Evolutionary conservation across 2,329 filamentous ascomycete species (phyloP), one percentile per base, ranked within the genome.

Genomic region (Elsinoe fawcettii): DNA sequence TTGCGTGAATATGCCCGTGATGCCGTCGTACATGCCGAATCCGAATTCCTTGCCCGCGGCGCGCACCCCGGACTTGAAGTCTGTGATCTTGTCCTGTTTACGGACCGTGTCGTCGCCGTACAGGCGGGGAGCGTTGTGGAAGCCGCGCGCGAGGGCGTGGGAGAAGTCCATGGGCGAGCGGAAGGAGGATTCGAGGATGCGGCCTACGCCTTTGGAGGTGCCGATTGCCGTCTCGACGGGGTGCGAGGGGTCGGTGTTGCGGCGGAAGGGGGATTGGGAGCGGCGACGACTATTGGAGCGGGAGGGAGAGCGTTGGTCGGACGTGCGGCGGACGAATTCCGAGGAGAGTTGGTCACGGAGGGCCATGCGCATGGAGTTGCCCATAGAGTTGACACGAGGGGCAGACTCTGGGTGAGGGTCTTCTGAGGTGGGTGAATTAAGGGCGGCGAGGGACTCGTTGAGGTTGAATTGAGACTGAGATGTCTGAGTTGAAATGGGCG

Each of bases 1-100:
- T 62, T 91, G 88, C 0, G 83, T 90, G 9, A 90, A 78, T 1
- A 93, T 73, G 0, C 88, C 88, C 2, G 87, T 82, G 12, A 91
- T 80, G 1, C 88, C 88, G 65, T 91, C 87, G 65, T 82, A 54
- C 23, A 58, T 43, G 23, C 47, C 56, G 22, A 53, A 58, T 2
- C 47, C 46, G 16, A 54, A 47, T 20, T 43, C 18, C 70, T 78
- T 69, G 12, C 63, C 60, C 2, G 59, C 61, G 5, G 61, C 58
- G 16, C 55, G 60, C 3, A 73, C 71, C 0, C 85, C 85, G 1
- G 83, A 86, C 51, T 77, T 75, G 58, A 87, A 77, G 1, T 84
- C 85, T 0, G 83, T 87, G 41, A 88, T 80, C 6, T 82, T 77
- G 1, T 77, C 77, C 1, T 83, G 82, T 1, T 78, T 77, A 2